phyloP scores from a whole-genome alignment of 2,329 filamentous ascomycete species.

The Coniochaeta sp. region DNA sequence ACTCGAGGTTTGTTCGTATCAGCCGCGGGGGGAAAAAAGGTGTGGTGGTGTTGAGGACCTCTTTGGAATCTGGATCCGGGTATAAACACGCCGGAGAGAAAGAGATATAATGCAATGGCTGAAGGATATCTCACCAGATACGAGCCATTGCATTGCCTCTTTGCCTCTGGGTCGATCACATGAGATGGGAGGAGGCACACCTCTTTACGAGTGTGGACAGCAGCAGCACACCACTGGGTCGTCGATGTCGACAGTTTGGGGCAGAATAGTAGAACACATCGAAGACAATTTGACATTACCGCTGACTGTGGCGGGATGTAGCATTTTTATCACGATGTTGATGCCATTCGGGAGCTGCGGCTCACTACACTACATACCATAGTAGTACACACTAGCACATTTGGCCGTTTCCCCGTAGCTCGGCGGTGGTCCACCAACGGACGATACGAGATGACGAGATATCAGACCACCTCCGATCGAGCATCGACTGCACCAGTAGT shows the following conservation, averaged over 20 bases:
- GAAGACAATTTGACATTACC: too few relatives aligned
- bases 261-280: too few relatives aligned
- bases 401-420: background rate
- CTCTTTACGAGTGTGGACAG: background rate
- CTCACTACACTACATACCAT: too few relatives aligned
- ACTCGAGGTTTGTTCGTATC: background rate
- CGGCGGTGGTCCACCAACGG: background rate
- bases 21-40: background rate
- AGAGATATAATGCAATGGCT: slow-evolving; percentile 5
- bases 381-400: too few relatives aligned
- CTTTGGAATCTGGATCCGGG: background rate
- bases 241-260: background rate
- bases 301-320: too few relatives aligned
- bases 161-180: background rate
- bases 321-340: background rate
- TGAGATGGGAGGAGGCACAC: background rate
- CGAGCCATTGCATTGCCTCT: background rate
- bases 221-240: background rate
- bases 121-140: slow-evolving; percentile 1
- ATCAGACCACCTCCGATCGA: background rate
- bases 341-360: background rate
- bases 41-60: background rate
- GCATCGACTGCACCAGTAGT: background rate
- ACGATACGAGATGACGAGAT: background rate
- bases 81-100: background rate